A percentile compares a stretch with the other conserved stretches of the same genome.
These are phyloP conservation scores for Dentipellis fragilis DNA, from an alignment of 768 basidiomycete species.

Conservation along the genomic window DNA sequence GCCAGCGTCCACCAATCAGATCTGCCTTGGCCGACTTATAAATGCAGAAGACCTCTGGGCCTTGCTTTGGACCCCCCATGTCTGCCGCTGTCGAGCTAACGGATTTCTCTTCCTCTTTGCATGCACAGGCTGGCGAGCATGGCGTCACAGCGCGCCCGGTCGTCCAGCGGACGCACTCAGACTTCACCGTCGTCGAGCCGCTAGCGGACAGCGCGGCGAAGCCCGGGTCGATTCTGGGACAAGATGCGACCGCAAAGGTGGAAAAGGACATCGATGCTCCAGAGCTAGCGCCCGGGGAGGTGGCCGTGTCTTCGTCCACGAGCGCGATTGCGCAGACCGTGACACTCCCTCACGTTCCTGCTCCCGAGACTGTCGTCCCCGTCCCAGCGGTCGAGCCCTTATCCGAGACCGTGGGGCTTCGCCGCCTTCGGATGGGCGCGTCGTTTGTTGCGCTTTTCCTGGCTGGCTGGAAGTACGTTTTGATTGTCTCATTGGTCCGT, in stretches of 20 bases:
- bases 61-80: background rate
- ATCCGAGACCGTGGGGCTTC: constrained; percentile 6
- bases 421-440: constrained; percentile 14
- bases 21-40: background rate
- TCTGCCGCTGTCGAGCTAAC: background rate
- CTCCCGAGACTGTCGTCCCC: background rate
- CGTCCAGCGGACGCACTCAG: background rate
- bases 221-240: no score
- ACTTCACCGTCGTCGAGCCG: background rate
- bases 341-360: background rate
- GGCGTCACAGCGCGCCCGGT: background rate
- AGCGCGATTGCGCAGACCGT: no score
- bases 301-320: no score
- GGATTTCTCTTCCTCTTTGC: background rate
- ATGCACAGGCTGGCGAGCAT: background rate
- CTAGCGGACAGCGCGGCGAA: background rate
- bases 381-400: background rate
- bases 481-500: background rate
- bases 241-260: no score
- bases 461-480: constrained; percentile 19
- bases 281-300: no score
- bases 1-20: background rate
- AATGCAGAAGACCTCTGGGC: background rate
- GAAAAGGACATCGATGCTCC: no score
- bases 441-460: constrained; percentile 17